Conservation (phyloP, 495 filamentous ascomycete genomes). For the Pseudevernia furfuracea region DNA sequence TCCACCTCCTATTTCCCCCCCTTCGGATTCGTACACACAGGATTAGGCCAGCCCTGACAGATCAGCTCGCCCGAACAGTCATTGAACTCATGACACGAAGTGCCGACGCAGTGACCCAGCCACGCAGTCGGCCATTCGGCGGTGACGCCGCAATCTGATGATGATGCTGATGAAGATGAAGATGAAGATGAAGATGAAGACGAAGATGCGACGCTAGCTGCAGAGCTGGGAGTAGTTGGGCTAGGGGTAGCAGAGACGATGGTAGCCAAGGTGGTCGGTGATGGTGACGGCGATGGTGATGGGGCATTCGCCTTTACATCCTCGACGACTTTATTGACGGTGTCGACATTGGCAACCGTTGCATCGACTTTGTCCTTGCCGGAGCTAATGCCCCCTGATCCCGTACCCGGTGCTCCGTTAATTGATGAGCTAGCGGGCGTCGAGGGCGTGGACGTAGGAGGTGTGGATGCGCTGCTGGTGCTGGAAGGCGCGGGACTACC, state of each 20-base stretch:
- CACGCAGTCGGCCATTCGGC: neutral
- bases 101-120: slow-evolving; percentile 2
- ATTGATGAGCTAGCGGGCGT: neutral
- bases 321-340: neutral
- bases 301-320: neutral
- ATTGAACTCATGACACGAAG: neutral
- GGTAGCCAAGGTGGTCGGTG: neutral
- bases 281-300: neutral
- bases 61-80: slow-evolving; percentile 12
- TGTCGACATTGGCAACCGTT: neutral
- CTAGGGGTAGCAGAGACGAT: neutral
- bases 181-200: neutral
- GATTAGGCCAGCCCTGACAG: neutral
- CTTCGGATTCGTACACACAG: neutral
- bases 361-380: neutral
- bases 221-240: too few relatives aligned
- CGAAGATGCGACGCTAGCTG: too few relatives aligned
- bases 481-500: neutral
- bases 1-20: neutral
- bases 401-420: neutral
- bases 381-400: neutral
- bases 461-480: neutral
- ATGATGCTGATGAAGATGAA: neutral
- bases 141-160: neutral
- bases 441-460: neutral